Conservation (phyloP, 768 basidiomycete species). For the Sistotremastrum niveocremeum region DNA sequence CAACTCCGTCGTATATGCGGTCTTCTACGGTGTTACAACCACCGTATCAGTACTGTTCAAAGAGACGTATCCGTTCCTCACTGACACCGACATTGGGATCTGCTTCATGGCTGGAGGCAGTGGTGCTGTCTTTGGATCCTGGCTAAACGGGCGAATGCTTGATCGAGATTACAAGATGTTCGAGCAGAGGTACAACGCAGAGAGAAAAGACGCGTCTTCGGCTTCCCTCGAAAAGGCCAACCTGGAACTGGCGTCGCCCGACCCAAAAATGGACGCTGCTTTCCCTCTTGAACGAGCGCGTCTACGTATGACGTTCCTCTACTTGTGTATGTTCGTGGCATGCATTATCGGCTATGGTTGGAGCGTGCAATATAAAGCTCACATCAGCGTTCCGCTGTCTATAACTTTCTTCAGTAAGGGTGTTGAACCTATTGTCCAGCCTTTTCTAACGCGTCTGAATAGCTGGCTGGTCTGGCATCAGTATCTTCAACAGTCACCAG, state of each 20-base stretch:
- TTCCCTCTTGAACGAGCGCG: constrained; percentile 21
- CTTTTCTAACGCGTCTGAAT: neutral
- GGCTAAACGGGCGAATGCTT: constrained; percentile 45
- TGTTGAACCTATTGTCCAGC: no score
- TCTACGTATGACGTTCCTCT: constrained; percentile 10
- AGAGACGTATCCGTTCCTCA: constrained; percentile 42
- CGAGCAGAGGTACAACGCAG: constrained; percentile 14
- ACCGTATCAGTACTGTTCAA: constrained; percentile 50
- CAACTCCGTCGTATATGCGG: constrained; percentile 39
- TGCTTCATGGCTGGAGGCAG: constrained; percentile 68
- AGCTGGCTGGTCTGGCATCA: constrained; percentile 38
- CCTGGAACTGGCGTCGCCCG: no score
- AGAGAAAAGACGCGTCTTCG: constrained; percentile 1
- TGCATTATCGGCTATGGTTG: constrained; percentile 14
- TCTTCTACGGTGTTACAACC: constrained; percentile 48
- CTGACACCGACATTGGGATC: constrained; percentile 53
- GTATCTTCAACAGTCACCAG: constrained; percentile 41
- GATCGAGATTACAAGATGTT: constrained; percentile 49
- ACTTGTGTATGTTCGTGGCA: constrained; percentile 5
- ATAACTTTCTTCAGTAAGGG: constrained; percentile 15
- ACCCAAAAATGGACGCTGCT: constrained; percentile 14
- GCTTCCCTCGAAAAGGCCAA: neutral
- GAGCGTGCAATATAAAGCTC: constrained; percentile 10
- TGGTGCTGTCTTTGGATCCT: constrained; percentile 51
- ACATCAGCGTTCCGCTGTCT: constrained; percentile 14